phyloP scores from a whole-genome alignment of 208 protist genomes.

The Acanthamoeba castellanii region DNA sequence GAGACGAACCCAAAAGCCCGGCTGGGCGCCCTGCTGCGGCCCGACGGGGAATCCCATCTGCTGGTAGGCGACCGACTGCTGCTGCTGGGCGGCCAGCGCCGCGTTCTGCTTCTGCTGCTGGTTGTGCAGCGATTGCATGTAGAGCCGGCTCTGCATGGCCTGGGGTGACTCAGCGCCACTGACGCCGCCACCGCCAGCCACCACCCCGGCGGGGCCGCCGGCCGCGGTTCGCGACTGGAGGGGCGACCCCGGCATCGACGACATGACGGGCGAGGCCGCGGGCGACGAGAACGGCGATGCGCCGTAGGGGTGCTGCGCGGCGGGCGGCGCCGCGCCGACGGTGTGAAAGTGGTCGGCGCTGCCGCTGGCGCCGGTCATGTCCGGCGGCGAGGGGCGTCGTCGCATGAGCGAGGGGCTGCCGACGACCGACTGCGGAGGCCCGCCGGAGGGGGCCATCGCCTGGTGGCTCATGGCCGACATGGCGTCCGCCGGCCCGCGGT shows the following conservation, averaged over 20 bases:
- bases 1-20: not conserved
- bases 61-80: not conserved
- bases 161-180: not conserved
- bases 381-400: not conserved
- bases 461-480: not conserved
- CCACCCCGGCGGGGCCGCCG: not conserved
- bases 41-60: not conserved
- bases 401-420: not conserved
- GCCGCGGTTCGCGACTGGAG: not conserved
- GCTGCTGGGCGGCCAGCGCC: not conserved
- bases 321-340: not conserved
- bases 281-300: slow-evolving; percentile 12
- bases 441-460: not conserved
- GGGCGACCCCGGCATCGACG: not conserved
- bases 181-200: not conserved
- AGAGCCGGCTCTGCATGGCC: slow-evolving; percentile 3
- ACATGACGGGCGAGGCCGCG: not conserved
- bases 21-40: not conserved
- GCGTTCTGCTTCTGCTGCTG: slow-evolving; percentile 20
- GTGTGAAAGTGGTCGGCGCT: slow-evolving; percentile 20
- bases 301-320: not conserved
- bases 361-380: not conserved
- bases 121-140: slow-evolving; percentile 53
- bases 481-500: not conserved
- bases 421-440: not conserved